Conservation (phyloP, 768 basidiomycete genomes). For the Cytidiella melzeri region DNA sequence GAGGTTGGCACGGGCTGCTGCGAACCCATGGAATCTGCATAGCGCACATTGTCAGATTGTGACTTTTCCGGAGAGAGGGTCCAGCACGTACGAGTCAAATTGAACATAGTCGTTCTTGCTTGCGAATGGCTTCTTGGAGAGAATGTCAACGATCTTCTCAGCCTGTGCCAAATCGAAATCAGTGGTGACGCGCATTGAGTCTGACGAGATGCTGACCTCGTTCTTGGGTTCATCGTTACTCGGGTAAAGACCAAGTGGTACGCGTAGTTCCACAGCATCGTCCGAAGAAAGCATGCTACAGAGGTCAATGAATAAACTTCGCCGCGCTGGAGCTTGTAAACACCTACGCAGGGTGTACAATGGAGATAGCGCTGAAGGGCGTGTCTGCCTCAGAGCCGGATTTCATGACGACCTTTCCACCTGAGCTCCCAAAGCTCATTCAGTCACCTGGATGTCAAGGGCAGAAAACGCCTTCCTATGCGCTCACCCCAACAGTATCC, state of each 20-base stretch:
- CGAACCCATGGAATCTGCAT: conserved; percentile 55
- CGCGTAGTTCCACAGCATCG: conserved; percentile 44
- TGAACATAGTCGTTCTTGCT: conserved; percentile 43
- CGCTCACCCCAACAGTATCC: conserved; percentile 56
- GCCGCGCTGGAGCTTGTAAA: background rate
- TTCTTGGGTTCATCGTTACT: conserved; percentile 53
- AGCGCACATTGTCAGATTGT: background rate
- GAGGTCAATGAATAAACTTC: background rate
- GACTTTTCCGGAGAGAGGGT: background rate
- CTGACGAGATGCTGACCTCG: conserved; percentile 36
- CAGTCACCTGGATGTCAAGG: too few relatives aligned
- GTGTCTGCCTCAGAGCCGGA: conserved; percentile 32
- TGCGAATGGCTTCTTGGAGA: conserved; percentile 46
- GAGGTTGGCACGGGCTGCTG: conserved; percentile 55
- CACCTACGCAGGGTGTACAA: conserved; percentile 54
- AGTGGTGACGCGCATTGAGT: background rate
- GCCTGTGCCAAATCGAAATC: conserved; percentile 29
- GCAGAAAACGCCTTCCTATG: too few relatives aligned
- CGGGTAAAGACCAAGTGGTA: conserved; percentile 51
- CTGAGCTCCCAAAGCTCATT: too few relatives aligned
- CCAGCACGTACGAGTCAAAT: conserved; percentile 29
- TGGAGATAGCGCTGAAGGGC: conserved; percentile 42
- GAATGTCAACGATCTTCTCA: conserved; percentile 41
- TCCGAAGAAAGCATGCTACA: conserved; percentile 44
- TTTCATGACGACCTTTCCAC: conserved; percentile 44